phyloP scores from a whole-genome alignment of 2,329 filamentous ascomycete species.

The Pyricularia sp. region DNA sequence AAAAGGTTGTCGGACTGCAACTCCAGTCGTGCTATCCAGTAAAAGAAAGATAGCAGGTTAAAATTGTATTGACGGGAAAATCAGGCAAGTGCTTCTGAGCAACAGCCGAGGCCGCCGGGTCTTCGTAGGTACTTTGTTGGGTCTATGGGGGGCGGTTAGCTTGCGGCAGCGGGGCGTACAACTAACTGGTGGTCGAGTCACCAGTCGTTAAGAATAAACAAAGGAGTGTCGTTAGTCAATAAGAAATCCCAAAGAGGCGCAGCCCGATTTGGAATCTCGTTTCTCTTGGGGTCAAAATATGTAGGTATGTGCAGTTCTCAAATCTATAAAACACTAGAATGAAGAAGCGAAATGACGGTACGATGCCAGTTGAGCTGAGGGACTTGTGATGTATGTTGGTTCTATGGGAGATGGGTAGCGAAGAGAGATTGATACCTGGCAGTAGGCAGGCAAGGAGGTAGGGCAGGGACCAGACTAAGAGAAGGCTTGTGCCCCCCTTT shows the following conservation, averaged over 20 bases:
- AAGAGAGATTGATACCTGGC: not conserved
- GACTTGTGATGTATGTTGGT: not conserved
- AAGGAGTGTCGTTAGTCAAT: slow-evolving; percentile 10
- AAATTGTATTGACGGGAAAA: not conserved
- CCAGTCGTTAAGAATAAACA: slow-evolving; percentile 9
- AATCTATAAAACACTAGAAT: not conserved
- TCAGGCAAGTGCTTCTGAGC: not conserved
- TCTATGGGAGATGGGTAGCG: not conserved
- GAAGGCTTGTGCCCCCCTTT: not conserved
- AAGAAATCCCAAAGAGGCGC: slow-evolving; percentile 8
- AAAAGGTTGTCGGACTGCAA: not conserved
- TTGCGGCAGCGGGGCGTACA: not conserved
- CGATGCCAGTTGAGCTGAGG: not conserved
- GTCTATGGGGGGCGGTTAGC: not conserved
- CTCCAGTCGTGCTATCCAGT: not conserved
- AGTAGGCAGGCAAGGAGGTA: not conserved
- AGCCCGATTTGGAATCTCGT: slow-evolving; percentile 6
- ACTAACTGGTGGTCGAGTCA: not conserved
- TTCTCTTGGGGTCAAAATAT: not conserved
- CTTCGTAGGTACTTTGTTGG: not conserved
- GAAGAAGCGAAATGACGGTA: not conserved
- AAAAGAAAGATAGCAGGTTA: not conserved
- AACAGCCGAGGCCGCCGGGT: not conserved
- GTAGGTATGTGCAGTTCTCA: not conserved
- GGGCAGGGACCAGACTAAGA: not conserved